phyloP scores from a whole-genome alignment of 2,329 filamentous ascomycete genomes.

The Elsinoe arachidis region DNA sequence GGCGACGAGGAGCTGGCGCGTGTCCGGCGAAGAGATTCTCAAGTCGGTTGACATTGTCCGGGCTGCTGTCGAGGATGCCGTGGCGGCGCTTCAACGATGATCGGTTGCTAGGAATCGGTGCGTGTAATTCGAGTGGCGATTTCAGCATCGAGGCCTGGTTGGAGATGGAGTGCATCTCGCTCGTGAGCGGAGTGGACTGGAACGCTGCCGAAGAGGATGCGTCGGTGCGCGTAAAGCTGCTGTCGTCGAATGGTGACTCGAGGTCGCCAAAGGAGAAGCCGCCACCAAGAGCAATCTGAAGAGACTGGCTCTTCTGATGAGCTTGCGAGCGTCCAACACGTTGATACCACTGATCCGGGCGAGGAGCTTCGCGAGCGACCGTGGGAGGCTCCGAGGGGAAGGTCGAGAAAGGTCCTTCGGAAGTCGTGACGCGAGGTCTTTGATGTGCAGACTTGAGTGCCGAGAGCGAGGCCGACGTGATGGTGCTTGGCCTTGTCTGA shows the following conservation, averaged over 20 bases:
- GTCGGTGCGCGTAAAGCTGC: constrained; percentile 7
- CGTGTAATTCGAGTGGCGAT: constrained; percentile 49
- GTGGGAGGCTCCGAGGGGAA: constrained; percentile 32
- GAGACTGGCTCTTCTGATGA: constrained; percentile 44
- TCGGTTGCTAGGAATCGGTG: constrained; percentile 42
- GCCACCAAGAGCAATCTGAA: constrained; percentile 37
- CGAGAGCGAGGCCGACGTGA: constrained; percentile 32
- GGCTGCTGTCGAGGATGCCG: constrained; percentile 40
- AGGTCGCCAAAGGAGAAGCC: constrained; percentile 20
- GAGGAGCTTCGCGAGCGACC: constrained; percentile 18
- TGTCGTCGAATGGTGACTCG: constrained; percentile 37
- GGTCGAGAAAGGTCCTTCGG: constrained; percentile 39
- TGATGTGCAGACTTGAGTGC: constrained; percentile 32
- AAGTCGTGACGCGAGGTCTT: constrained; percentile 37
- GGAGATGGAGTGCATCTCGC: constrained; percentile 11
- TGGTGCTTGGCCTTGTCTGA: not conserved
- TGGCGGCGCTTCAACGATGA: constrained; percentile 51
- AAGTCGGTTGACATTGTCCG: constrained; percentile 35
- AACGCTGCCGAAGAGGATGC: constrained; percentile 7
- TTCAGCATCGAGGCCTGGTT: constrained; percentile 29
- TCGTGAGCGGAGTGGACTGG: not conserved
- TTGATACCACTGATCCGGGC: constrained; percentile 34
- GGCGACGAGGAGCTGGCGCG: constrained; percentile 44
- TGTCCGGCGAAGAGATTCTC: constrained; percentile 40
- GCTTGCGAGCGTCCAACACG: constrained; percentile 37